Base-by-base conservation (phyloP, 1,284 basidiomycete species). In the Moesziomyces sp. region DNA sequence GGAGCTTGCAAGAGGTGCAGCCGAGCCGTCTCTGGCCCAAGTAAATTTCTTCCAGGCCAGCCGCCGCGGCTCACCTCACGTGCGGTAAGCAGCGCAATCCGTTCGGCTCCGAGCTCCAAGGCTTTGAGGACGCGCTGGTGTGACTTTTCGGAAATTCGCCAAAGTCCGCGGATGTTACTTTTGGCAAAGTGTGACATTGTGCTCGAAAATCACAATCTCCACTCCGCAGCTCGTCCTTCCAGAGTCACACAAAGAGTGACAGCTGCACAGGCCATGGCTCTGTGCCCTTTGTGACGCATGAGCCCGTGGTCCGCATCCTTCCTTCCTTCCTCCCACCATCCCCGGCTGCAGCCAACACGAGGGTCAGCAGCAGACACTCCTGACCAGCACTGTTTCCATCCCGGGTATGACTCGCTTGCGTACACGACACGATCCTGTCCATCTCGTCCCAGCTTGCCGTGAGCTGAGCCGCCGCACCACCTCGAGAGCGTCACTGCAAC, bases 101-200 rank as follows among this genome's bases (percentile, higher is more conserved):
- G 51, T 53, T 60, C 58, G 58, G 46, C 47, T 53, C 50, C 51
- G 40, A 56, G 10, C 19, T 38, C n/a, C 18, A 10, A 10, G 45
- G 33, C 38, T 21, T 28, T 48, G 5, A 24, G 50, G 50, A 59
- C 50, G 57, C 44, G 21, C 21, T 21, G 57, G 19, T 19, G 52
- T 49, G 54, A 49, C 46, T 28, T 28, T 42, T 56, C 14, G 19
- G 46, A 49, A 40, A 24, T 18, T 33, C 16, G 13, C 33, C 5
- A 21, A 30, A 40, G n/a, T 24, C 18, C 13, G 26, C 9, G n/a
- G 6, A 58, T 67, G 64, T 67, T 60, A 53, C 58, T 68, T 68
- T 58, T 23, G 24, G 42, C 21, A 42, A 48, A 57, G 21, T 63
- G 54, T 61, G 46, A 43, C 40, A 18, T 30, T 14, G 42, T 43